Conservation (phyloP, 192 early-diverging fungal genomes). For the Pecoramyces ruminantium region DNA sequence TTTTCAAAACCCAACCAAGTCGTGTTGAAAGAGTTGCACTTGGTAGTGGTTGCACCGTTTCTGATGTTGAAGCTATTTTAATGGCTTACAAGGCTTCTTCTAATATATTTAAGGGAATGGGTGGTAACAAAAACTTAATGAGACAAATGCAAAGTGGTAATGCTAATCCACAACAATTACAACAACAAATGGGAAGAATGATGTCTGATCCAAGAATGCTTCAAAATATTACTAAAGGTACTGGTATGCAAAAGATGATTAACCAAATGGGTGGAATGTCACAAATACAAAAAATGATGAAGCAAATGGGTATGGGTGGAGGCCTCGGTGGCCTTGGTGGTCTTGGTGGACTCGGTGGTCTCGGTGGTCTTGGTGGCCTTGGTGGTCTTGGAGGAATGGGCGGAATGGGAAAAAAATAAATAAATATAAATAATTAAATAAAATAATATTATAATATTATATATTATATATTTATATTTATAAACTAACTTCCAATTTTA, state of each 20-base stretch:
- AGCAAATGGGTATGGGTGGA: slow-evolving; percentile 24
- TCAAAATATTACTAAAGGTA: slow-evolving; percentile 15
- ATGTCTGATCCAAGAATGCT: slow-evolving; percentile 25
- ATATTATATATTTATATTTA: no score
- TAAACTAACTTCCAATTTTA: no score
- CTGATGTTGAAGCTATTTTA: slow-evolving; percentile 11
- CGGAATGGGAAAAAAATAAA: neutral
- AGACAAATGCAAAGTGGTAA: slow-evolving; percentile 31
- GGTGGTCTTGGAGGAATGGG: neutral
- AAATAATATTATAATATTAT: no score
- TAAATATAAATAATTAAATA: no score
- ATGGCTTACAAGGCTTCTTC: slow-evolving; percentile 3
- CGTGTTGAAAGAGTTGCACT: slow-evolving; percentile 63
- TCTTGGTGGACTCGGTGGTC: neutral
- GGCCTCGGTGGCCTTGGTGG: neutral
- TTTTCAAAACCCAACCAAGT: slow-evolving; percentile 54
- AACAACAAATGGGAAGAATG: slow-evolving; percentile 6
- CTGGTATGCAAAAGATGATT: slow-evolving; percentile 35
- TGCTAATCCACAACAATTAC: slow-evolving; percentile 3
- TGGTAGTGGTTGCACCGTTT: slow-evolving; percentile 80
- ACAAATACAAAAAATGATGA: slow-evolving; percentile 45
- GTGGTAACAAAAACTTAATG: slow-evolving; percentile 71
- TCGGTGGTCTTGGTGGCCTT: neutral
- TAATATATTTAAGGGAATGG: slow-evolving; percentile 82
- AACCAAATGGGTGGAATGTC: slow-evolving; percentile 58